These are phyloP conservation scores for Quercus cerris DNA, from an alignment of 306 rosid genomes.

Conservation along the genomic window DNA sequence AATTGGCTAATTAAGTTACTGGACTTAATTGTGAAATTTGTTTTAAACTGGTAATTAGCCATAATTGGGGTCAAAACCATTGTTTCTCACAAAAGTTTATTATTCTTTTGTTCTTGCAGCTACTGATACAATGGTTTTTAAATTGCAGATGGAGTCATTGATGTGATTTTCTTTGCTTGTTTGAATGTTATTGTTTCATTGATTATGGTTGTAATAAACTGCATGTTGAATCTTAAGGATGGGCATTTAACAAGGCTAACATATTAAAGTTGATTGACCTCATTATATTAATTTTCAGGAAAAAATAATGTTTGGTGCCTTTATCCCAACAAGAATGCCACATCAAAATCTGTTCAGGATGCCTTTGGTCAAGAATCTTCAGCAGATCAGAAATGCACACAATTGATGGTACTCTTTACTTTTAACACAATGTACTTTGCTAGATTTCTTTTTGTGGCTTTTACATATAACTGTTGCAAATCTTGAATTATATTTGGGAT, in stretches of 20 bases:
- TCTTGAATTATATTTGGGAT: slow-evolving; percentile 2
- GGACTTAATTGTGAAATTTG: too few species aligned
- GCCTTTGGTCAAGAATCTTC: slow-evolving; percentile 56
- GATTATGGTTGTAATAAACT: background rate
- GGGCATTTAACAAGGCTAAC: background rate
- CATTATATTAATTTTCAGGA: slow-evolving; percentile 44
- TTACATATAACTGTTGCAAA: background rate
- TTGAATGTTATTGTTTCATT: background rate
- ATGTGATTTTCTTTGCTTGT: background rate
- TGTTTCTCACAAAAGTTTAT: background rate
- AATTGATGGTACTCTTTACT: slow-evolving; percentile 37
- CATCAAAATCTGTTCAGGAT: slow-evolving; percentile 55
- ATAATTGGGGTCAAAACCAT: too few species aligned
- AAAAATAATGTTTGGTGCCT: slow-evolving; percentile 81
- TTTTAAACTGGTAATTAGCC: too few species aligned
- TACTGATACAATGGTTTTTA: background rate
- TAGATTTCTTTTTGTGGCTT: slow-evolving; percentile 7
- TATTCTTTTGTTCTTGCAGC: slow-evolving; percentile 1
- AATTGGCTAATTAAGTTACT: too few species aligned
- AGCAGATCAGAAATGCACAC: slow-evolving; percentile 26
- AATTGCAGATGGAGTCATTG: background rate
- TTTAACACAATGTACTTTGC: background rate
- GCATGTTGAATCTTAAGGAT: slow-evolving; percentile 13
- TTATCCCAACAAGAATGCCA: slow-evolving; percentile 76
- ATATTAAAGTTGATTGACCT: background rate